Base-by-base conservation (phyloP, 345 rosid species). In the Brassica carinata region DNA sequence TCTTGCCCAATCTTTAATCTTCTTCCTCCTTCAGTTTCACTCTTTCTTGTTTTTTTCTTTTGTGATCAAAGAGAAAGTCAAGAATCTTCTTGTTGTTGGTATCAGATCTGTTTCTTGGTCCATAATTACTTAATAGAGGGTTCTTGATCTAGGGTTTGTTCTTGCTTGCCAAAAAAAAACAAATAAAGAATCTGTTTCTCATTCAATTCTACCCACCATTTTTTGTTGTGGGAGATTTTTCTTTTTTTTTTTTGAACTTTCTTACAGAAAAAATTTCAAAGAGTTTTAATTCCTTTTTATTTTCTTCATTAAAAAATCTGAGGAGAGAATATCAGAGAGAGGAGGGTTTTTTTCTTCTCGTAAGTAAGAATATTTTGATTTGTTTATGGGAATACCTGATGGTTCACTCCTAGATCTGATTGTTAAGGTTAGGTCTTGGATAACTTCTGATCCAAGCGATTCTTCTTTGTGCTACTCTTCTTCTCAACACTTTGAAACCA, bases 301-400 rank as follows among this genome's bases (percentile, higher is more conserved):
- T 53, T 53, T 53, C 58, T 53, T 53, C 8, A 53, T 53, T 53
- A n/a, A 53, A n/a, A 53, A 53, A 53, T 53, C 79, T 86, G 73
- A 77, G 77, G 73, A 65, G 38, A 77, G 66, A 26, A 64, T 11
- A 43, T 40, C 9, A 43, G 11, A 48, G 4, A 19, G 72, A 17
- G 36, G 43, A 23, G 74, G 82, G 64, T 69, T 77, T 13, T 13
- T 38, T 29, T 48, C 4, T 83, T 78, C 67, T 82, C 79, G 74
- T 69, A 76, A 72, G 58, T 75, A 69, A 51, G 15, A 69, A 71
- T 80, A 67, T 74, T 43, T 76, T 79, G 80, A 43, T 83, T 83
- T 74, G 58, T 53, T 73, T 89, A 92, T 89, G 95, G 94, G 95
- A 88, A 77, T 89, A 87, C 89, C 89, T 71, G 93, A 88, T 53